Evolutionary conservation across 1,284 basidiomycete species (phyloP).

Genomic region (Rhodofomes roseus): DNA sequence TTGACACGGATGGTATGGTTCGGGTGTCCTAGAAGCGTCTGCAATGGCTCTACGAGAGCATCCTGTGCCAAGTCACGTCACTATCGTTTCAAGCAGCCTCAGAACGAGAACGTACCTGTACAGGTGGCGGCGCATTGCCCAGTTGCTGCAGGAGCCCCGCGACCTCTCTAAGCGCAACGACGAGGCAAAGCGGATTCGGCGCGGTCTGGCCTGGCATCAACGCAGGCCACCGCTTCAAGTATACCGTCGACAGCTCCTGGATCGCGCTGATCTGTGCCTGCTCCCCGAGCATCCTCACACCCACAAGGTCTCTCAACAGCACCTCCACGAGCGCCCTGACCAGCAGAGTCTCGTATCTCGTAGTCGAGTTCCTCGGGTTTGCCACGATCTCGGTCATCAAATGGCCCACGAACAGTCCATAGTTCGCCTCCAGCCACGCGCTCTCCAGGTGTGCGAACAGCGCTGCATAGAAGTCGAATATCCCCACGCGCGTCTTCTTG

Average conservation of each 20-base stretch:
- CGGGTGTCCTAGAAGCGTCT: conserved; percentile 85
- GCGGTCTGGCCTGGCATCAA: conserved; percentile 83
- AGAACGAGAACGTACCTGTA: conserved; percentile 52
- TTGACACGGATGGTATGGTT: conserved; percentile 84
- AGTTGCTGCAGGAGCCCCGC: conserved; percentile 85
- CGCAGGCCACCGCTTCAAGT: conserved; percentile 89
- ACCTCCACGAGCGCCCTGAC: conserved; percentile 74
- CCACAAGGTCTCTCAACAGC: conserved; percentile 83
- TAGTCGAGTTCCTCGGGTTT: conserved; percentile 46
- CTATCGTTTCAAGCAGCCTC: neutral
- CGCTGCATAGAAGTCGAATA: conserved; percentile 88
- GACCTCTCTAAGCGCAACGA: conserved; percentile 80
- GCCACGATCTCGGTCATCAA: conserved; percentile 76
- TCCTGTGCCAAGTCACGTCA: conserved; percentile 47
- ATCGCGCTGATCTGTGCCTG: conserved; percentile 92
- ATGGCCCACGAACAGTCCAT: conserved; percentile 76
- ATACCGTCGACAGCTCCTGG: conserved; percentile 77
- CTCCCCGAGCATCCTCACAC: conserved; percentile 85
- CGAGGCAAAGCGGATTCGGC: conserved; percentile 69
- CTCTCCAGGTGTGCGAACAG: conserved; percentile 76
- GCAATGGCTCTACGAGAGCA: conserved; percentile 81
- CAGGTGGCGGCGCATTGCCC: conserved; percentile 86
- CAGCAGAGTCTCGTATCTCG: conserved; percentile 74
- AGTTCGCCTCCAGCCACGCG: conserved; percentile 81
- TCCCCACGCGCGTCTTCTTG: conserved; percentile 75